phyloP scores from a whole-genome alignment of 495 filamentous ascomycete genomes.

The Neurospora discreta region DNA sequence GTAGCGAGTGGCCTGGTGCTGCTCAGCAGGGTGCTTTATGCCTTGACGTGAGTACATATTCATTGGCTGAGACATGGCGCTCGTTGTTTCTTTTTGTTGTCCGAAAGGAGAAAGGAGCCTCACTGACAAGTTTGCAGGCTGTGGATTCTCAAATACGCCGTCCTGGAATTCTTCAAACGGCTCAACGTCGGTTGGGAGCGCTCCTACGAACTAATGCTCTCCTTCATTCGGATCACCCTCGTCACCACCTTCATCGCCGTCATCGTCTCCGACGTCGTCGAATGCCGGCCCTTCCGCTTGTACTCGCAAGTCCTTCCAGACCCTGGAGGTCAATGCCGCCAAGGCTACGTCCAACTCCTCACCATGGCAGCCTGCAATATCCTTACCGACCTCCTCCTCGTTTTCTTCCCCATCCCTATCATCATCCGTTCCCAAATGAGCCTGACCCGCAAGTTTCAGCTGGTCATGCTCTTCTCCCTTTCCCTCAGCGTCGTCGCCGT shows the following conservation, averaged over 20 bases:
- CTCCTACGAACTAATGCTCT: slow-evolving; percentile 54
- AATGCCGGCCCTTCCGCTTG: slow-evolving; percentile 74
- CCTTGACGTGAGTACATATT: slow-evolving; percentile 42
- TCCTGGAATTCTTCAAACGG: slow-evolving; percentile 82
- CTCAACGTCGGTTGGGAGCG: slow-evolving; percentile 61
- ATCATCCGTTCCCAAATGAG: slow-evolving; percentile 64
- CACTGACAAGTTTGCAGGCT: slow-evolving; percentile 43
- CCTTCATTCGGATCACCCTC: slow-evolving; percentile 63
- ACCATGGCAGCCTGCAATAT: slow-evolving; percentile 82
- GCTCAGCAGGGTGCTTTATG: slow-evolving; percentile 54
- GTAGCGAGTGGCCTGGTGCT: slow-evolving; percentile 58
- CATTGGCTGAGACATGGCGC: background rate
- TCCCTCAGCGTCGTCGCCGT: slow-evolving; percentile 64
- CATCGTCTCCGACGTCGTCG: slow-evolving; percentile 66
- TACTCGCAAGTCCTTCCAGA: slow-evolving; percentile 92
- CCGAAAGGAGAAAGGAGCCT: too few species aligned
- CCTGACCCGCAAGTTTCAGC: slow-evolving; percentile 49
- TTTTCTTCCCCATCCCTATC: slow-evolving; percentile 80
- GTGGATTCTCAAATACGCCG: slow-evolving; percentile 84
- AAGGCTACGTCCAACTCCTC: slow-evolving; percentile 73
- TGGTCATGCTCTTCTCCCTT: slow-evolving; percentile 70
- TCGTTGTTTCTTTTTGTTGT: background rate
- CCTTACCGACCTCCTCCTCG: slow-evolving; percentile 75
- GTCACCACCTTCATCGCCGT: slow-evolving; percentile 65
- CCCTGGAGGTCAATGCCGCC: slow-evolving; percentile 72